Evolutionary conservation across 2,329 filamentous ascomycete genomes (phyloP).

Genomic region (Pseudogymnoascus sp.): DNA sequence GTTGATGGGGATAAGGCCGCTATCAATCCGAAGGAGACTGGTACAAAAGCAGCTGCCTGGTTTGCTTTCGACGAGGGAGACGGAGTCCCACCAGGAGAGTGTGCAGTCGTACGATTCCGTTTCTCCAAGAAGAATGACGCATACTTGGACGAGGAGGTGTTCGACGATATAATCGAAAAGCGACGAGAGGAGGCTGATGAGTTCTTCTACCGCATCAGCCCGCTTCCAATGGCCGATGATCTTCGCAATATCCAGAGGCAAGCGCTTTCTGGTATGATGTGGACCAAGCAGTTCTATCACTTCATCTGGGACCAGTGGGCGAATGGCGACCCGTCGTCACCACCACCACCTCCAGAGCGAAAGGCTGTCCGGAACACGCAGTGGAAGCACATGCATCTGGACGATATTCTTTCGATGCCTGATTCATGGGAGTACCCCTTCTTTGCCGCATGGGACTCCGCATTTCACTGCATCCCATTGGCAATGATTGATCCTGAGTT

Average conservation of each 20-base stretch:
- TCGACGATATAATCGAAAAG: slow-evolving; percentile 84
- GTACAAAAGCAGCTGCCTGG: slow-evolving; percentile 88
- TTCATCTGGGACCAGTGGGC: slow-evolving; percentile 99
- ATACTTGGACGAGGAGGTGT: slow-evolving; percentile 85
- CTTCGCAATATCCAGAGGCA: slow-evolving; percentile 91
- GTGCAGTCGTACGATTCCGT: slow-evolving; percentile 88
- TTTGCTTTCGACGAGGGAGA: slow-evolving; percentile 85
- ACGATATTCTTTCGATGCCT: slow-evolving; percentile 94
- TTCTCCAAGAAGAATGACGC: slow-evolving; percentile 67
- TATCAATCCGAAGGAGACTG: slow-evolving; percentile 70
- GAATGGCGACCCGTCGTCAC: slow-evolving; percentile 82
- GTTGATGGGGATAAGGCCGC: slow-evolving; percentile 73
- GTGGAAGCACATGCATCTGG: slow-evolving; percentile 92
- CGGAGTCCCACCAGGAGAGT: slow-evolving; percentile 82
- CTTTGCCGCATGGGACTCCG: slow-evolving; percentile 95
- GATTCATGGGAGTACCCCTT: slow-evolving; percentile 99
- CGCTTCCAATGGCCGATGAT: slow-evolving; percentile 87
- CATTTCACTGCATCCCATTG: slow-evolving; percentile 91
- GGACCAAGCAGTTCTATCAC: slow-evolving; percentile 95
- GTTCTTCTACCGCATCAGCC: slow-evolving; percentile 90
- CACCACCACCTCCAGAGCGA: slow-evolving; percentile 72
- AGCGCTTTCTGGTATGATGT: slow-evolving; percentile 94
- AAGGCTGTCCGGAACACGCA: slow-evolving; percentile 78
- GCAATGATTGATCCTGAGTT: slow-evolving; percentile 98
- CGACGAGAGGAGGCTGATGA: slow-evolving; percentile 88